Conservation (phyloP, 106 monocot genomes). For the Dendrobium chrysotoxum region DNA sequence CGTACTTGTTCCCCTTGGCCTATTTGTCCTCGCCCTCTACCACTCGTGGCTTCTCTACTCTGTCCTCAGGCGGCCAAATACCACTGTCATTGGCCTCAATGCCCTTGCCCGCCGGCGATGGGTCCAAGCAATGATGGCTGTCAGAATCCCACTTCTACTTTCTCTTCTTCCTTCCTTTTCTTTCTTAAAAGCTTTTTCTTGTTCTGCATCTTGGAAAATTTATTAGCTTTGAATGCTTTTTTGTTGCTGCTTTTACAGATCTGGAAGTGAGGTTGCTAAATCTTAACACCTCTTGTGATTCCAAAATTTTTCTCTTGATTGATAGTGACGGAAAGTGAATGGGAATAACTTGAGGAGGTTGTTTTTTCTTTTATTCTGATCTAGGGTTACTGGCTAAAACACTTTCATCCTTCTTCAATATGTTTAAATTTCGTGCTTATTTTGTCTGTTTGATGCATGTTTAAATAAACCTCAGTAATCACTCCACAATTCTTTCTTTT, state of each 20-base stretch:
- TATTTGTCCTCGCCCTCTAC: conserved; percentile 38
- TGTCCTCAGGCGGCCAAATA: conserved; percentile 28
- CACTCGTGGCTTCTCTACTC: conserved; percentile 53
- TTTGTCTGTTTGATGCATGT: too few relatives aligned
- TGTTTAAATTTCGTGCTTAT: too few relatives aligned
- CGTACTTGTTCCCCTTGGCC: conserved; percentile 50
- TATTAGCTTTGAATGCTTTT: not conserved
- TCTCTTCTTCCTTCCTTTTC: not conserved
- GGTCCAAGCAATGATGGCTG: conserved; percentile 74
- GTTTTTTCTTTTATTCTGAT: too few relatives aligned
- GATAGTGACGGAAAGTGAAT: too few relatives aligned
- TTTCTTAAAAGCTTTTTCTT: not conserved
- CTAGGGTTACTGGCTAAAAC: too few relatives aligned
- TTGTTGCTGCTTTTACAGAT: not conserved
- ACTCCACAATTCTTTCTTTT: too few relatives aligned
- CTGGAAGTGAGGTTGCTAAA: not conserved
- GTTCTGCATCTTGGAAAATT: not conserved
- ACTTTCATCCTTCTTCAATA: too few relatives aligned
- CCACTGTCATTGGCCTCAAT: conserved; percentile 80
- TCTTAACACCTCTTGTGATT: not conserved
- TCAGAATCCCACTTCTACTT: not conserved
- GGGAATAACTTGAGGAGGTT: too few relatives aligned
- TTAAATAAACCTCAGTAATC: too few relatives aligned
- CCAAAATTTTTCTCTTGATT: not conserved
- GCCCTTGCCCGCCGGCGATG: conserved; percentile 63